Conservation (phyloP, 768 basidiomycete species). For the Coprinopsis cinerea region DNA sequence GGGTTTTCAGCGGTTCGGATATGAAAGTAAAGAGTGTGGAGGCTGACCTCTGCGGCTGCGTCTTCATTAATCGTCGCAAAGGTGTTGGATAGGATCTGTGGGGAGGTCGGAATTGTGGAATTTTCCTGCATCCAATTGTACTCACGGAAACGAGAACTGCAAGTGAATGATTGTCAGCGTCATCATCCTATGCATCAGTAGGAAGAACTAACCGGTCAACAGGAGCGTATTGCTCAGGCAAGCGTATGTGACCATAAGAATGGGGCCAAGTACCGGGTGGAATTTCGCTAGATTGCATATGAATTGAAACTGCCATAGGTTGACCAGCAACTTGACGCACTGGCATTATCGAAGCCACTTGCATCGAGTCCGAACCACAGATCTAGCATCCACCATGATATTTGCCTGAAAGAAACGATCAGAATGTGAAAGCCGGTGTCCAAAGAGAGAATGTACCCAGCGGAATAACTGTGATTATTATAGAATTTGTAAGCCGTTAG, state of each 20-base stretch:
- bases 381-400: conserved; percentile 95
- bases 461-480: conserved; percentile 20
- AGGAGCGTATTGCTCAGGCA: conserved; percentile 90
- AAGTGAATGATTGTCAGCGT: conserved; percentile 8
- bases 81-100: conserved; percentile 88
- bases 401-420: conserved; percentile 24
- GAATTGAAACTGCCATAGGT: background rate
- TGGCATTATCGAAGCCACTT: conserved; percentile 75
- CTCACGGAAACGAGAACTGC: conserved; percentile 75
- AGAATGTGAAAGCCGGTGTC: background rate
- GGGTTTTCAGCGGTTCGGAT: background rate
- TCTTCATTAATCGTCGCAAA: conserved; percentile 92
- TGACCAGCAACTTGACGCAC: conserved; percentile 37
- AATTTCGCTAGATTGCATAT: conserved; percentile 46
- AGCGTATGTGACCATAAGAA: conserved; percentile 88
- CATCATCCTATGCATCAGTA: background rate
- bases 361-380: conserved; percentile 95
- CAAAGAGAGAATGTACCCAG: conserved; percentile 20
- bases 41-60: conserved; percentile 78
- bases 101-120: background rate
- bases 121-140: background rate
- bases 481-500: background rate
- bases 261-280: conserved; percentile 82
- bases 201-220: conserved; percentile 59
- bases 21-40: background rate